Evolutionary conservation across 257 asterid species (phyloP).

Genomic region (Pogostemon cablin): DNA sequence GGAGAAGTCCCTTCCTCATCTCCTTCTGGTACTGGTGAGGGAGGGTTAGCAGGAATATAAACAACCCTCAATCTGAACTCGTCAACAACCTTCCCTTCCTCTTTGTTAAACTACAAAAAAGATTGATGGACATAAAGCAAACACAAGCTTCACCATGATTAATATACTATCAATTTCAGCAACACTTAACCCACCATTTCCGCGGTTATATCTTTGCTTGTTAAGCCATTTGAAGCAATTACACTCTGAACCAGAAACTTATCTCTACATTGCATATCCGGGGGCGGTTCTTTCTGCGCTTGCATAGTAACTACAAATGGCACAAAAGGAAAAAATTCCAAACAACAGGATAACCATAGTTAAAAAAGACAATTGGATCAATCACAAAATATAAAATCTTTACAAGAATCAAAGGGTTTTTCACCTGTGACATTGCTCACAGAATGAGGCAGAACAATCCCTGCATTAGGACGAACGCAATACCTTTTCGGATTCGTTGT

Average conservation of each 20-base stretch:
- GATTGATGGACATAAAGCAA: slow-evolving; percentile 17
- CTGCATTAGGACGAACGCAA: slow-evolving; percentile 87
- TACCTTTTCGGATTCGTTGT: slow-evolving; percentile 88
- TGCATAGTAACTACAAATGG: slow-evolving; percentile 71
- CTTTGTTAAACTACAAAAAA: slow-evolving; percentile 59
- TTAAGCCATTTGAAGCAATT: slow-evolving; percentile 64
- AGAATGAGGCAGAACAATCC: slow-evolving; percentile 70
- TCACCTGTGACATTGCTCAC: slow-evolving; percentile 77
- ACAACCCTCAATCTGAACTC: slow-evolving; percentile 79
- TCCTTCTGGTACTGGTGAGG: slow-evolving; percentile 95
- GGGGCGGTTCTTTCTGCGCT: slow-evolving; percentile 76
- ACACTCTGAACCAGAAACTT: slow-evolving; percentile 86
- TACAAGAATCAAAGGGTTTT: slow-evolving; percentile 5
- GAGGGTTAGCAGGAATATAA: slow-evolving; percentile 84
- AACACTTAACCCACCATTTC: slow-evolving; percentile 62
- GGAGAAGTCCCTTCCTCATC: slow-evolving; percentile 87
- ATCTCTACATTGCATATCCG: slow-evolving; percentile 85
- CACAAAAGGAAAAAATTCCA: slow-evolving; percentile 11
- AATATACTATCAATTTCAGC: background rate
- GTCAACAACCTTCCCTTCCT: slow-evolving; percentile 62
- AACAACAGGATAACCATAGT: background rate
- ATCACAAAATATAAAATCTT: background rate
- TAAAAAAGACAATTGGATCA: slow-evolving; percentile 7
- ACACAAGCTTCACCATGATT: slow-evolving; percentile 12
- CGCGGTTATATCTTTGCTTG: slow-evolving; percentile 57